Evolutionary conservation across 2,329 filamentous ascomycete genomes (phyloP).

Genomic region (Aspergillus sp.): DNA sequence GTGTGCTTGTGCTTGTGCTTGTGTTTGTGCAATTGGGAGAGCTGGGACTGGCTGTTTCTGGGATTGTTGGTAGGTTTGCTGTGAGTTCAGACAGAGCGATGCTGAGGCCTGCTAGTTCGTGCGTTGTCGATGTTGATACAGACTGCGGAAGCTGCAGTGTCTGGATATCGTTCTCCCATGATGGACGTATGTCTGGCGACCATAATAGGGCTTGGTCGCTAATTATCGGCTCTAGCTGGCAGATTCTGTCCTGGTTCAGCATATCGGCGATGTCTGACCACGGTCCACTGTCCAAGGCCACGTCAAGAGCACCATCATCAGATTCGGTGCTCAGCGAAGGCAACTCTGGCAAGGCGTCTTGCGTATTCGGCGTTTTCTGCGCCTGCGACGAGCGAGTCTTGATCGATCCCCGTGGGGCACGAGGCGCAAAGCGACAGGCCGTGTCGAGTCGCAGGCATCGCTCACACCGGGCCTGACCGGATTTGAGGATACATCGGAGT

Average conservation of each 20-base stretch:
- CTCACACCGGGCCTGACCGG: neutral
- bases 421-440: neutral
- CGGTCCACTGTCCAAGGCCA: neutral
- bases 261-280: neutral
- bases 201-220: neutral
- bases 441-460: neutral
- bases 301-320: neutral
- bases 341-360: neutral
- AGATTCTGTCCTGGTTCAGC: neutral
- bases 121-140: neutral
- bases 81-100: neutral
- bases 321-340: neutral
- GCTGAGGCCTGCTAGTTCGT: neutral
- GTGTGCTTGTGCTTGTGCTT: neutral
- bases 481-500: neutral
- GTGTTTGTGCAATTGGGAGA: too few species aligned
- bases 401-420: neutral
- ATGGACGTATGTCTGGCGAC: neutral
- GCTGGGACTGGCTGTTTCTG: too few species aligned
- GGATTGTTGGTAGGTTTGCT: neutral
- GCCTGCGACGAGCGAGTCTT: neutral
- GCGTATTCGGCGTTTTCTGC: neutral
- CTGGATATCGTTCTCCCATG: neutral
- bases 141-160: neutral
- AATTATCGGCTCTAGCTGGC: neutral